Base-by-base conservation (phyloP, 2,329 filamentous ascomycete species). In the Akanthomyces uredinophilus region DNA sequence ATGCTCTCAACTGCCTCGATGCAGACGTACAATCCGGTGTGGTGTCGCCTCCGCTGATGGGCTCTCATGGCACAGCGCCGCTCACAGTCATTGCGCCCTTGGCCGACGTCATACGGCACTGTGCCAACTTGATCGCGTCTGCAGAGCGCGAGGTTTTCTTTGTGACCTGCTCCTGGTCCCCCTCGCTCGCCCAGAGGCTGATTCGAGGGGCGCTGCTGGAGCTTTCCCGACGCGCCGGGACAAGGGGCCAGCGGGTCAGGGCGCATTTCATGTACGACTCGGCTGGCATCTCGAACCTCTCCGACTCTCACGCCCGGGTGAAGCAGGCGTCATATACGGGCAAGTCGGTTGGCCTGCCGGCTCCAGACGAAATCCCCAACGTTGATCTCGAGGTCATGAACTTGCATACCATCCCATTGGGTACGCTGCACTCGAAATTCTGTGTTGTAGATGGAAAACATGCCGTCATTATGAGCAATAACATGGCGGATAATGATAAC, bases 231-330 rank as follows among this genome's bases (percentile, higher is more conserved):
- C 81, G 89, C 27, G 87, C 86, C 0, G 86, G 85, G 0, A 76
- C 78, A 56, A 77, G 84, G 24, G 83, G 83, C 0, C 71, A 77
- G 18, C 83, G 79, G 59, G 79, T 90, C 0, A 80, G 90, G 0
- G 82, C 92, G 63, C 92, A 92, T 70, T 76, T 94, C 65, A 84
- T 92, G 68, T 92, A 91, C 71, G 90, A 93, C 71, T 81, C 88
- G 11, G 89, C 88, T 10, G 85, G 83, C 63, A 73, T 84, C 2
- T 84, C 83, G 63, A 88, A 92, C 71, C 73, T 86, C 1, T 66
- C 87, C 44, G 83, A 89, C n/a, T 84, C 87, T 10, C 89, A 90
- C 64, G 82, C 87, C 44, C 69, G 78, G 1, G 84, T 92, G 5
- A 67, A 77, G 0, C 80, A 83, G 50, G 79, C 81, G 37, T 81